A percentile compares a stretch with the other conserved stretches of the same genome.
Evolutionary conservation across 169 alveolate species (phyloP).

Genomic region (Eimeria acervulina): DNA sequence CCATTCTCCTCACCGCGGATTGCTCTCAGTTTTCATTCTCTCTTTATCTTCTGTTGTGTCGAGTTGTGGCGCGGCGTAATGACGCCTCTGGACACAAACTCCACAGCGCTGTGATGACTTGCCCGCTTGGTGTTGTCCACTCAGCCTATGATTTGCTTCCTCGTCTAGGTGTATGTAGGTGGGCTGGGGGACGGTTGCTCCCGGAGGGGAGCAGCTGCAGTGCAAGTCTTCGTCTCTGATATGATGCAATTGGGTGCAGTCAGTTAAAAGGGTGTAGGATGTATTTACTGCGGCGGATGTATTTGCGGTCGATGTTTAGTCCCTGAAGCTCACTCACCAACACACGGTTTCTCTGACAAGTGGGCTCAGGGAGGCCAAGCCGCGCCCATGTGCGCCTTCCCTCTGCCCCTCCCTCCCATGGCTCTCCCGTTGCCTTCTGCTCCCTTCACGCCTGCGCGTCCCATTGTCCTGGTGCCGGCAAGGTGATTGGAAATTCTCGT

Average conservation of each 20-base stretch:
- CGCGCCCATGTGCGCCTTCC: not conserved
- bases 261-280: not conserved
- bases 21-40: not conserved
- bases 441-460: slow-evolving; percentile 13
- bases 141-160: slow-evolving; percentile 55
- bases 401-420: not conserved
- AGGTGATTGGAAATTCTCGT: slow-evolving; percentile 31
- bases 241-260: slow-evolving; percentile 38
- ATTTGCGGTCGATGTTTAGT: slow-evolving; percentile 43
- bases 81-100: slow-evolving; percentile 27
- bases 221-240: slow-evolving; percentile 35
- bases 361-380: slow-evolving; percentile 41
- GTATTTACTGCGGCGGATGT: slow-evolving; percentile 47
- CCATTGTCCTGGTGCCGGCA: slow-evolving; percentile 8
- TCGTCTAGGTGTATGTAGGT: slow-evolving; percentile 54
- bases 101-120: slow-evolving; percentile 59
- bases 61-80: slow-evolving; percentile 41
- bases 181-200: slow-evolving; percentile 22
- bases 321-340: slow-evolving; percentile 48
- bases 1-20: slow-evolving; percentile 19
- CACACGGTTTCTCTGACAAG: not conserved
- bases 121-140: slow-evolving; percentile 3
- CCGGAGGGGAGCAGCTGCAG: slow-evolving; percentile 20
- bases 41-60: not conserved
- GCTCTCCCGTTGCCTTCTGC: slow-evolving; percentile 35